Evolutionary conservation across 2,329 filamentous ascomycete species (phyloP).

Genomic region (Pyricularia sp.): DNA sequence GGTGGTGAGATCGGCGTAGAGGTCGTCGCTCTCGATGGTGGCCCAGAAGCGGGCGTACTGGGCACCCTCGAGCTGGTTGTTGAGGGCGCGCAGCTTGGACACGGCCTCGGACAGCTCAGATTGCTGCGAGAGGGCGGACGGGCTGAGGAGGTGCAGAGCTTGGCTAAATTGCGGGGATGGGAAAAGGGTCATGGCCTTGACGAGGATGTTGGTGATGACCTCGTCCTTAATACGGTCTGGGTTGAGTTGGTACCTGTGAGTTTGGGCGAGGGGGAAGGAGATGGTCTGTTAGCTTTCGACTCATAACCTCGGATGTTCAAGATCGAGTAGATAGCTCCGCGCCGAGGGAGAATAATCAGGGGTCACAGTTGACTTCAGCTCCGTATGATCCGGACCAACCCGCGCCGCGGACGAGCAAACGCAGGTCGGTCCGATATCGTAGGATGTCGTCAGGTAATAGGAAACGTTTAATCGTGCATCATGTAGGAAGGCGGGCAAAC

Average conservation of each 20-base stretch:
- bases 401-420: not conserved
- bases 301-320: not conserved
- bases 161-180: constrained; percentile 91
- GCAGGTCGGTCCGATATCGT: not conserved
- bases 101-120: constrained; percentile 80
- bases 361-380: constrained; percentile 58
- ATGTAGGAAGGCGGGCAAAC: constrained; percentile 22
- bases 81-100: constrained; percentile 71
- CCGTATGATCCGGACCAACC: not conserved
- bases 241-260: constrained; percentile 91
- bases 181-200: constrained; percentile 96
- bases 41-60: constrained; percentile 91
- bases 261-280: constrained; percentile 4
- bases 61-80: constrained; percentile 76
- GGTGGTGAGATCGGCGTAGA: constrained; percentile 89
- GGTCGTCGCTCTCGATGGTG: constrained; percentile 81
- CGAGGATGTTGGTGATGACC: constrained; percentile 96
- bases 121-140: constrained; percentile 55
- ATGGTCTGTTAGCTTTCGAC: constrained; percentile 3
- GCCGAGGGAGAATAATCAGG: constrained; percentile 41
- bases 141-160: constrained; percentile 83
- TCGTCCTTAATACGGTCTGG: constrained; percentile 94
- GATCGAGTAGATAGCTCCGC: not conserved
- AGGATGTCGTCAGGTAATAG: constrained; percentile 73
- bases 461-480: constrained; percentile 88